Evolutionary conservation across 176 grass and related monocot genomes (phyloP).

Genomic region (Thinopyrum elongatum): DNA sequence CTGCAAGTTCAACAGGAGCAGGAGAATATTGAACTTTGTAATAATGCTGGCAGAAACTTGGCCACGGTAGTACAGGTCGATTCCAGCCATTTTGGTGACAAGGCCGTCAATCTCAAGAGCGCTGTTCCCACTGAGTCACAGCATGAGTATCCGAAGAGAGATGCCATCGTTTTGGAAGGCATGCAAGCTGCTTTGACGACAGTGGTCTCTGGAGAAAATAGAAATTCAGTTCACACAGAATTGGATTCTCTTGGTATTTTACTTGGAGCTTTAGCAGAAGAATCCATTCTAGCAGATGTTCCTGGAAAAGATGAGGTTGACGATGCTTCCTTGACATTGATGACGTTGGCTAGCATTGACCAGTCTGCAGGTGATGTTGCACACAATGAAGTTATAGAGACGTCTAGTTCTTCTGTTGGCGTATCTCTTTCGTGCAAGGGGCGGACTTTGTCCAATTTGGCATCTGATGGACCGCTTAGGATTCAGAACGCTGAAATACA

Average conservation of each 20-base stretch:
- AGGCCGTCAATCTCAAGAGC: neutral
- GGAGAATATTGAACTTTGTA: neutral
- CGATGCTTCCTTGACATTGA: slow-evolving; percentile 41
- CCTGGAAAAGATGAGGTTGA: slow-evolving; percentile 34
- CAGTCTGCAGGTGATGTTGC: slow-evolving; percentile 10
- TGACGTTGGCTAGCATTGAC: slow-evolving; percentile 36
- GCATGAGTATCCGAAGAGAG: neutral
- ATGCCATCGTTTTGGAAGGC: neutral
- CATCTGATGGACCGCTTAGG: neutral
- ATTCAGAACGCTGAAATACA: neutral
- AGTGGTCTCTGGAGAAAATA: slow-evolving; percentile 14
- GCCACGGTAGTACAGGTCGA: neutral
- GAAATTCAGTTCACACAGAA: neutral
- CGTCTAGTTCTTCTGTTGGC: neutral
- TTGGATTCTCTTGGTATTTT: slow-evolving; percentile 50
- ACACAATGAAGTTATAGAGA: slow-evolving; percentile 21
- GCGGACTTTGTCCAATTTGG: neutral
- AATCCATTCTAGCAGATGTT: slow-evolving; percentile 34
- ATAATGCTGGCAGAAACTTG: slow-evolving; percentile 14
- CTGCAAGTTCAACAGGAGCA: slow-evolving; percentile 27
- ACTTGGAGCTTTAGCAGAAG: slow-evolving; percentile 49
- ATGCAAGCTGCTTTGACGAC: neutral
- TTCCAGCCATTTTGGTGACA: neutral
- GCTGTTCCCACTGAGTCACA: neutral
- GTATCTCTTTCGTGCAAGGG: neutral